A percentile compares a stretch with the other conserved stretches of the same genome.
phyloP scores from a whole-genome alignment of 2,329 filamentous ascomycete species.

The Botrytis pseudocinerea region DNA sequence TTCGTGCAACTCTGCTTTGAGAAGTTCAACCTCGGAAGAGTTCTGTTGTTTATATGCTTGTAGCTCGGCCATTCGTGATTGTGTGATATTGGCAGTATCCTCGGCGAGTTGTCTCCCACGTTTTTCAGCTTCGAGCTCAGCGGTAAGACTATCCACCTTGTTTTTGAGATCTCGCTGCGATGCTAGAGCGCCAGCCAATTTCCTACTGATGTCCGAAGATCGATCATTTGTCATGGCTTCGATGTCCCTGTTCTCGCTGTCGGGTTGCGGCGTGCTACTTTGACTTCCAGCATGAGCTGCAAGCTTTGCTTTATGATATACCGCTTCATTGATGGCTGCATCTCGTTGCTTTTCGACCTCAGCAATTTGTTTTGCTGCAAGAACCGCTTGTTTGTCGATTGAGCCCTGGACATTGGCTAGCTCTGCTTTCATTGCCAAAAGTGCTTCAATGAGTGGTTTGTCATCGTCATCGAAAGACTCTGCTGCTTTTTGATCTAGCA shows the following conservation, averaged over 20 bases:
- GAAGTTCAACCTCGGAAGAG: conserved; percentile 77
- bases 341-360: conserved; percentile 95
- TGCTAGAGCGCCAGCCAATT: conserved; percentile 78
- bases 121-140: conserved; percentile 78
- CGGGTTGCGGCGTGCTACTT: conserved; percentile 58
- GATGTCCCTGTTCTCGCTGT: conserved; percentile 57
- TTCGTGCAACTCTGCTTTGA: conserved; percentile 83
- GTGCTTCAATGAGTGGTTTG: conserved; percentile 84
- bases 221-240: conserved; percentile 62
- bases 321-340: conserved; percentile 88
- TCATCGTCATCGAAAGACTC: conserved; percentile 91
- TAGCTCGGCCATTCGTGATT: conserved; percentile 79
- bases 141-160: conserved; percentile 67
- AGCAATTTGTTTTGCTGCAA: conserved; percentile 85
- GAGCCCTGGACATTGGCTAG: conserved; percentile 85
- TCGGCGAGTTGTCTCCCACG: conserved; percentile 82
- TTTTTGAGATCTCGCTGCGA: conserved; percentile 77
- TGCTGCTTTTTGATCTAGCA: conserved; percentile 71
- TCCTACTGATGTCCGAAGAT: conserved; percentile 72
- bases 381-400: conserved; percentile 82
- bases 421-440: conserved; percentile 88
- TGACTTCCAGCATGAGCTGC: conserved; percentile 76
- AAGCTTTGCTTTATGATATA: conserved; percentile 90
- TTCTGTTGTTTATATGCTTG: conserved; percentile 82
- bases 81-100: conserved; percentile 78